These are phyloP conservation scores for Plasmodium ovale DNA, from an alignment of 169 alveolate species.

Conservation along the genomic window DNA sequence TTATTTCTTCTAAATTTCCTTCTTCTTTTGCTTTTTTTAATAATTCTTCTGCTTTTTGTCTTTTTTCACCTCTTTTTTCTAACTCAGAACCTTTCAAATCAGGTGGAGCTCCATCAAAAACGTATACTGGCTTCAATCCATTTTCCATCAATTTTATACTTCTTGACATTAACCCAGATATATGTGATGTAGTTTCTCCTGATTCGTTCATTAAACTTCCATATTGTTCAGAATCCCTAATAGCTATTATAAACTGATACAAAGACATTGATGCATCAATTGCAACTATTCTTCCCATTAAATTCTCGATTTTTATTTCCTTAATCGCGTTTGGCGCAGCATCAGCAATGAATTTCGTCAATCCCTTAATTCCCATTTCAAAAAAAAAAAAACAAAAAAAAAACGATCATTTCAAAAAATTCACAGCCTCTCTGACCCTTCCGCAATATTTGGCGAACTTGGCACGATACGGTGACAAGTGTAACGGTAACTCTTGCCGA, in stretches of 20 bases:
- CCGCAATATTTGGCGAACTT: no score
- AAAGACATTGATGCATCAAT: conserved; percentile 96
- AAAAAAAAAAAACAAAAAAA: neutral
- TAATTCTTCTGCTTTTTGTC: conserved; percentile 92
- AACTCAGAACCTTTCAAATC: conserved; percentile 91
- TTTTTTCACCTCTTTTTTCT: conserved; percentile 88
- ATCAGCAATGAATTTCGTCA: conserved; percentile 91
- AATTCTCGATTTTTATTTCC: conserved; percentile 82
- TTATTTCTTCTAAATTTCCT: conserved; percentile 95
- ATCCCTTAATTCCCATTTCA: conserved; percentile 94
- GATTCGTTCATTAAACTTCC: conserved; percentile 92
- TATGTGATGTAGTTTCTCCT: conserved; percentile 94
- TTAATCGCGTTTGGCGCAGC: conserved; percentile 91
- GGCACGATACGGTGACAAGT: no score
- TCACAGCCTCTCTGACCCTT: no score
- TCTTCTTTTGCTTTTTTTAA: conserved; percentile 90
- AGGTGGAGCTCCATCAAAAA: conserved; percentile 99
- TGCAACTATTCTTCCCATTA: conserved; percentile 93
- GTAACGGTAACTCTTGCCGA: no score
- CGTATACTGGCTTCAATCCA: conserved; percentile 97
- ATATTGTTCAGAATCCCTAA: conserved; percentile 88
- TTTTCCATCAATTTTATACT: conserved; percentile 91
- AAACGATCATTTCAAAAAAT: neutral
- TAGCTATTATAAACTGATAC: conserved; percentile 95
- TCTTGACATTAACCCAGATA: conserved; percentile 92